These are phyloP conservation scores for Medicago lupulina DNA, from an alignment of 306 rosid species.

Conservation along the genomic window DNA sequence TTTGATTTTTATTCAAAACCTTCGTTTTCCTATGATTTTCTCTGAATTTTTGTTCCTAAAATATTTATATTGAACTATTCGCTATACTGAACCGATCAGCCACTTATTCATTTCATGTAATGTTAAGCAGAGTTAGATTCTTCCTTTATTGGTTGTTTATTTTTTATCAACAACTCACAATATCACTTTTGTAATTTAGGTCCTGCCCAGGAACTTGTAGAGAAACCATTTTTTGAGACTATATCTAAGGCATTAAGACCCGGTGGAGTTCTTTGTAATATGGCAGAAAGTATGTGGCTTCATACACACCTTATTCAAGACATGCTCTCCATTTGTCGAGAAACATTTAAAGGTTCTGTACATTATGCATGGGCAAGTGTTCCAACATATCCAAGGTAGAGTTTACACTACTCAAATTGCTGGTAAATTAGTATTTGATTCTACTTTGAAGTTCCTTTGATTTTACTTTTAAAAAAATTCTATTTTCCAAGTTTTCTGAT, in stretches of 20 bases:
- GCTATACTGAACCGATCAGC: neutral
- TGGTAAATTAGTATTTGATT: neutral
- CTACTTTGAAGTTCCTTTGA: conserved; percentile 10
- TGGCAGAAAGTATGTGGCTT: conserved; percentile 99
- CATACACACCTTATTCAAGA: conserved; percentile 95
- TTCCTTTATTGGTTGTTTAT: conserved; percentile 11
- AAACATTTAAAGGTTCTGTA: conserved; percentile 87
- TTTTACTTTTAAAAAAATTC: neutral
- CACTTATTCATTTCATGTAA: neutral
- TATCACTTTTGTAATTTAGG: conserved; percentile 55
- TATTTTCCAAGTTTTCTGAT: neutral
- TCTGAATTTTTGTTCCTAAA: neutral
- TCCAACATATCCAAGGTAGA: conserved; percentile 95
- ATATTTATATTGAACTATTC: conserved; percentile 10
- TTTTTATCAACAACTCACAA: conserved; percentile 18
- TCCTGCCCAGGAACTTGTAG: conserved; percentile 99
- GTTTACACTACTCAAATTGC: neutral
- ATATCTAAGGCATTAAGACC: conserved; percentile 89
- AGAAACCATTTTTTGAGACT: conserved; percentile 93
- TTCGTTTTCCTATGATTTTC: conserved; percentile 17
- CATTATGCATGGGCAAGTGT: conserved; percentile 95
- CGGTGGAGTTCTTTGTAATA: conserved; percentile 96
- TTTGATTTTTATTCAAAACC: conserved; percentile 6
- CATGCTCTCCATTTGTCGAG: conserved; percentile 72
- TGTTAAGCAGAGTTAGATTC: neutral